Evolutionary conservation across 2,329 filamentous ascomycete species (phyloP), one percentile per base, ranked within the genome.

Genomic region (Mariannaea sp.): DNA sequence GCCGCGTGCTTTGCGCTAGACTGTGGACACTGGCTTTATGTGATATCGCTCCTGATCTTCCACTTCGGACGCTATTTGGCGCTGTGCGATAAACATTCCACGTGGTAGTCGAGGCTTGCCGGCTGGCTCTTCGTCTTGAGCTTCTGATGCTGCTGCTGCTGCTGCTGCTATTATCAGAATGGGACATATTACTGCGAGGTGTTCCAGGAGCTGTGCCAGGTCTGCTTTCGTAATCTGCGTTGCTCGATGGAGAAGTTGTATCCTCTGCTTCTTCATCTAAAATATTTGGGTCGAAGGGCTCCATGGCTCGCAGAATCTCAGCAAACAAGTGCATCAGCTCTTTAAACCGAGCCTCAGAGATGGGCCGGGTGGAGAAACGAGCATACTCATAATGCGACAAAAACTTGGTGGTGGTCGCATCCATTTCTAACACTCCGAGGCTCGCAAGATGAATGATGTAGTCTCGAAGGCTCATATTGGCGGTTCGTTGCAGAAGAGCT

Each of bases 311-410:
- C 12, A 97, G 76, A 0, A 97, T 76, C 47, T 89, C 84, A 2
- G 92, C 89, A 71, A 97, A 97, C 20, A 89, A 78, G 51, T 85
- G 82, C 91, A 97, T 97, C 24, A 97, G 76, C 17, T 80, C 75
- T 30, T 88, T 81, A 68, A 99, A 97, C 45, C 87, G 81, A 0
- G 73, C 66, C 61, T 92, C 87, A 3, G 83, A 81, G 4, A 96
- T 75, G 1, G 87, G 82, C 5, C 78, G 75, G 0, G 82, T 83
- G 2, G 90, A 92, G 74, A 96, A 99, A 33, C 93, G 86, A 3
- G 92, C 91, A 52, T 83, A 78, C 73, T 97, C 94, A 73, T 97
- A 99, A 16, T 83, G 75, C 1, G 80, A 72, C 16, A 97, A 74
- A 67, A 97, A 99, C 58, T 70, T 84, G 69, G 60, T 79, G 61